Conservation (phyloP, 1,284 basidiomycete species). For the Vanrija sp. region DNA sequence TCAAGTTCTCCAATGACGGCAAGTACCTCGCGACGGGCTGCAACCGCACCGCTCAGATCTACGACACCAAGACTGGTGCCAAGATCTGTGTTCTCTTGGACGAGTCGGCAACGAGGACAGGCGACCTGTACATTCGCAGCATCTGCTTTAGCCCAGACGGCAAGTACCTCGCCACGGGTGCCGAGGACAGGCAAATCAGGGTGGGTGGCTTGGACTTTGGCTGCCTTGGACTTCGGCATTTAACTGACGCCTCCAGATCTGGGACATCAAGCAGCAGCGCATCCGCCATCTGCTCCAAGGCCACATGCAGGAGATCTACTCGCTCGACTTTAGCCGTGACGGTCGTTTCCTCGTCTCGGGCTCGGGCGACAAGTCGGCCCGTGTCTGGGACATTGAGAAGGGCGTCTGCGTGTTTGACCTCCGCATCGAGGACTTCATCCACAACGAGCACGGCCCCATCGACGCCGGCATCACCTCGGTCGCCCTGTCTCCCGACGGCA, state of each 20-base stretch:
- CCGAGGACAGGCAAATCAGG: slow-evolving; percentile 76
- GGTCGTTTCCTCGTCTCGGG: slow-evolving; percentile 81
- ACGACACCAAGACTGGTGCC: slow-evolving; percentile 75
- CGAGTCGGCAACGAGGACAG: slow-evolving; percentile 60
- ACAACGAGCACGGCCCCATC: slow-evolving; percentile 54
- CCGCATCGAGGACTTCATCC: slow-evolving; percentile 51
- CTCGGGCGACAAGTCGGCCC: slow-evolving; percentile 82
- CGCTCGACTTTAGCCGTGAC: slow-evolving; percentile 78
- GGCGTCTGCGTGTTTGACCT: slow-evolving; percentile 55
- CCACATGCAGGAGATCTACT: slow-evolving; percentile 87
- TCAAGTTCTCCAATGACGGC: slow-evolving; percentile 83
- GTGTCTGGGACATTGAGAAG: slow-evolving; percentile 77
- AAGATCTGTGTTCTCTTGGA: slow-evolving; percentile 73
- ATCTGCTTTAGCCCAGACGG: slow-evolving; percentile 82
- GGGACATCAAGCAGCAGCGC: slow-evolving; percentile 73
- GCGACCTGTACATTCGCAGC: slow-evolving; percentile 77
- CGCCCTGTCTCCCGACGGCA: slow-evolving; percentile 69
- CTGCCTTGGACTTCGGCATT: slow-evolving; percentile 12
- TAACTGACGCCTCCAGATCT: slow-evolving; percentile 58
- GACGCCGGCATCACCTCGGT: slow-evolving; percentile 70
- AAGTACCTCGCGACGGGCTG: slow-evolving; percentile 86
- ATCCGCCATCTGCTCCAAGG: slow-evolving; percentile 73
- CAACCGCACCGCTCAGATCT: slow-evolving; percentile 85
- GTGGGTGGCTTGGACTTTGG: slow-evolving; percentile 50
- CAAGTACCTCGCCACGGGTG: slow-evolving; percentile 73